Evolutionary conservation across 371 early-diverging fungal species (phyloP).

Genomic region (Mortierella sp.): DNA sequence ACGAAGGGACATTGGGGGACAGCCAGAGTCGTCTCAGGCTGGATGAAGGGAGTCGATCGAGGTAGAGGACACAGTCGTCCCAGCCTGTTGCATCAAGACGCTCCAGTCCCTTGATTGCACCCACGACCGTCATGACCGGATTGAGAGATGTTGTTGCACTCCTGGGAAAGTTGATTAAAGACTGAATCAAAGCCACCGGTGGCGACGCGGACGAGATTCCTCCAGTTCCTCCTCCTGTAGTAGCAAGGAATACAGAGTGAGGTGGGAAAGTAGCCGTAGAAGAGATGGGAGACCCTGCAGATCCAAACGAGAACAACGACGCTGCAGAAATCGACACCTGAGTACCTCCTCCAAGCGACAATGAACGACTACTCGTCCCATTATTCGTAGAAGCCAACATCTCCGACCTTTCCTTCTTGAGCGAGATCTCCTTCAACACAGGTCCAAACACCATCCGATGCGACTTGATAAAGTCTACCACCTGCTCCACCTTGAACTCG

Average conservation of each 20-base stretch:
- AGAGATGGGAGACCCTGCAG: not conserved
- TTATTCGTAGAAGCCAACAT: not conserved
- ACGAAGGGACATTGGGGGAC: slow-evolving; percentile 24
- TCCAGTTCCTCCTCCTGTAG: not conserved
- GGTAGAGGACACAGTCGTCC: slow-evolving; percentile 30
- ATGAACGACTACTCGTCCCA: not conserved
- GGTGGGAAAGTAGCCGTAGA: not conserved
- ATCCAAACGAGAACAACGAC: not conserved
- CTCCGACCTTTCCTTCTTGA: slow-evolving; percentile 1
- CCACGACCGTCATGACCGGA: slow-evolving; percentile 16
- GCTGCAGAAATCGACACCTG: not conserved
- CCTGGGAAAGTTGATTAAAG: not conserved
- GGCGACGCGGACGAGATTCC: not conserved
- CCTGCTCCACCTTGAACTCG: slow-evolving; percentile 21
- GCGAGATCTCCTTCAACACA: slow-evolving; percentile 26
- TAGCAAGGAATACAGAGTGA: not conserved
- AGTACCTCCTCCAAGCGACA: not conserved
- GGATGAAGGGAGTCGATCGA: slow-evolving; percentile 16
- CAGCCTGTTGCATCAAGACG: slow-evolving; percentile 35
- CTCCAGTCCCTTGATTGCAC: slow-evolving; percentile 25
- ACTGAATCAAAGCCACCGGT: not conserved
- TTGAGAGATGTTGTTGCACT: not conserved
- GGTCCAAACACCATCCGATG: slow-evolving; percentile 50
- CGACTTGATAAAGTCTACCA: slow-evolving; percentile 43
- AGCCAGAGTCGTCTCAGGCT: slow-evolving; percentile 28